phyloP scores from a whole-genome alignment of 106 monocot species.

The Dioscorea dumetorum region DNA sequence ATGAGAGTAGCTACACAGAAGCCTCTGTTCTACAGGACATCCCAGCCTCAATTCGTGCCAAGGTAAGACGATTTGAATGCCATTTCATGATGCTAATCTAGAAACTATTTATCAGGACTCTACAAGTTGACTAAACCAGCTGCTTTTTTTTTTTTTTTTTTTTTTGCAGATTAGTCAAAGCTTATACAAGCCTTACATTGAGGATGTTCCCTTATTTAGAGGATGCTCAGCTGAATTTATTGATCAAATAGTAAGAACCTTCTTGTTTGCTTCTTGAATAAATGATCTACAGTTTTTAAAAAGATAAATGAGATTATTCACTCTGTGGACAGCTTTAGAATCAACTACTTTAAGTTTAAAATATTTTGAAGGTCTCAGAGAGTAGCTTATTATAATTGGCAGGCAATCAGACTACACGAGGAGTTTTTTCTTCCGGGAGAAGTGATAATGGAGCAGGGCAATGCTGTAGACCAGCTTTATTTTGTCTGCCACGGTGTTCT shows the following conservation, averaged over 20 bases:
- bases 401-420: conserved; percentile 77
- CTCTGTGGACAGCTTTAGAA: too few species aligned
- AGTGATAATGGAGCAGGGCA: conserved; percentile 81
- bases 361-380: too few species aligned
- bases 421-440: conserved; percentile 95
- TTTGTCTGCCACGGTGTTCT: conserved; percentile 79
- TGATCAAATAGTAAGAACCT: conserved; percentile 82
- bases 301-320: too few species aligned
- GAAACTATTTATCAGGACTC: too few species aligned
- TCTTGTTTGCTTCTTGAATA: too few species aligned
- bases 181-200: conserved; percentile 69
- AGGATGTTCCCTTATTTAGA: conserved; percentile 64
- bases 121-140: not conserved
- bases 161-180: conserved; percentile 72
- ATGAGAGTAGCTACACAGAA: conserved; percentile 86
- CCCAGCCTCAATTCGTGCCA: conserved; percentile 84
- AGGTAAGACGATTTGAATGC: conserved; percentile 25
- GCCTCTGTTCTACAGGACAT: conserved; percentile 79
- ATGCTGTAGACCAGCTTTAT: conserved; percentile 88
- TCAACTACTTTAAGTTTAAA: too few species aligned
- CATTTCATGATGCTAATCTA: too few species aligned
- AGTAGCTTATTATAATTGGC: not conserved
- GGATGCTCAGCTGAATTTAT: conserved; percentile 93
- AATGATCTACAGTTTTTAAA: too few species aligned
- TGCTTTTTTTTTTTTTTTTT: too few species aligned